These are phyloP conservation scores for Benincasa hispida DNA, from an alignment of 306 rosid genomes.

Conservation along the genomic window DNA sequence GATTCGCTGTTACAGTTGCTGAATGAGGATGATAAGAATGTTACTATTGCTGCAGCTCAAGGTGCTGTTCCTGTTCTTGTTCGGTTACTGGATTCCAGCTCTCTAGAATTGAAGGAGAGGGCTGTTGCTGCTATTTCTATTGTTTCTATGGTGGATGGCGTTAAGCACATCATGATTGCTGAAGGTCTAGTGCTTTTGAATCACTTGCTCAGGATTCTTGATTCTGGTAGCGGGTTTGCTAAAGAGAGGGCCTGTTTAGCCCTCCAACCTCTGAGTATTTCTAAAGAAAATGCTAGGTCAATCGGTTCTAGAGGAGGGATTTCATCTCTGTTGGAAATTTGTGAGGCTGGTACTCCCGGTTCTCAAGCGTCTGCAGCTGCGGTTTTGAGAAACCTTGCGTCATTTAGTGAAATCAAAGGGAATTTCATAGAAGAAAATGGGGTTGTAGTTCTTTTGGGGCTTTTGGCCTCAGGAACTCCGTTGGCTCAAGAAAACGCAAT, in stretches of 20 bases:
- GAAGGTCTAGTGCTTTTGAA: conserved; percentile 69
- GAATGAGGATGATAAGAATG: conserved; percentile 74
- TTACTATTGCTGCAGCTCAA: conserved; percentile 79
- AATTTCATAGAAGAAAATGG: conserved; percentile 68
- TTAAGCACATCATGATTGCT: conserved; percentile 44
- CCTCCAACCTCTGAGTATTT: conserved; percentile 48
- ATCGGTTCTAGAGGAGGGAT: conserved; percentile 84
- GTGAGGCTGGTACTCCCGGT: conserved; percentile 76
- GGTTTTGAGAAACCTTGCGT: conserved; percentile 57
- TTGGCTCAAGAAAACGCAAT: conserved; percentile 64
- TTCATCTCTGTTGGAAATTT: conserved; percentile 78
- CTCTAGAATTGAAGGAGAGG: conserved; percentile 47
- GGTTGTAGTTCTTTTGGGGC: conserved; percentile 41
- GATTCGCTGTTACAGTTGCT: conserved; percentile 43
- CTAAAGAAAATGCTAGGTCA: conserved; percentile 70
- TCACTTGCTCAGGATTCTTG: conserved; percentile 58
- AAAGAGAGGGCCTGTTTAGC: conserved; percentile 68
- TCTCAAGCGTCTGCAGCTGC: conserved; percentile 78
- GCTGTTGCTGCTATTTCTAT: conserved; percentile 62
- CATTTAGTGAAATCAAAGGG: conserved; percentile 43
- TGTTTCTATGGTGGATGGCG: conserved; percentile 56
- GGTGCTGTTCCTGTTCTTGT: conserved; percentile 77
- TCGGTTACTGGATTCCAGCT: conserved; percentile 52
- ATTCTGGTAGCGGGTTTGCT: conserved; percentile 67
- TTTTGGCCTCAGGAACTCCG: conserved; percentile 59